These are phyloP conservation scores for Amauroascus niger DNA, from an alignment of 2,329 filamentous ascomycete genomes.

Conservation along the genomic window DNA sequence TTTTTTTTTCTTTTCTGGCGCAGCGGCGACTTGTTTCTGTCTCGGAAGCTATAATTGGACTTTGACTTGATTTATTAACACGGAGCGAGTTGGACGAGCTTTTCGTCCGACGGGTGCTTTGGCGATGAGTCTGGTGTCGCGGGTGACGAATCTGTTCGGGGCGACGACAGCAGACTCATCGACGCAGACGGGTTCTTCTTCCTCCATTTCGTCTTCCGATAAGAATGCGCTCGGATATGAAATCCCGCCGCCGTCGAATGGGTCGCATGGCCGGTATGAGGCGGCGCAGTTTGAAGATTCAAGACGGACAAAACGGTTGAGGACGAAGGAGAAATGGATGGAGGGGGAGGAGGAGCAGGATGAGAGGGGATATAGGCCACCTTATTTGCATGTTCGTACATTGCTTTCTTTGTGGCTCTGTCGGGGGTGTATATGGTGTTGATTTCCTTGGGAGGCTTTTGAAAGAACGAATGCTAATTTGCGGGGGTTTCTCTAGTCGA, in stretches of 20 bases:
- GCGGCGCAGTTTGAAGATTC: slow-evolving; percentile 16
- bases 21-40: too few species aligned
- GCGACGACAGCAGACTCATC: slow-evolving; percentile 21
- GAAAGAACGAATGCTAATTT: slow-evolving; percentile 8
- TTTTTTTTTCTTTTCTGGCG: too few species aligned
- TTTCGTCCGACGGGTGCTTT: slow-evolving; percentile 9
- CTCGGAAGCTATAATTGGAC: background rate
- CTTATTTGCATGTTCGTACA: slow-evolving; percentile 17
- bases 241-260: background rate
- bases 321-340: slow-evolving; percentile 18
- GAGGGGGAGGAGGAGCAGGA: slow-evolving; percentile 12
- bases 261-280: slow-evolving; percentile 3
- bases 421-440: background rate
- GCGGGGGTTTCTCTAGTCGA: slow-evolving; percentile 50
- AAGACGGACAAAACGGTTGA: slow-evolving; percentile 19
- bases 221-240: slow-evolving; percentile 1
- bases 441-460: background rate
- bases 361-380: slow-evolving; percentile 19
- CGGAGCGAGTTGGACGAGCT: background rate
- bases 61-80: background rate
- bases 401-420: background rate
- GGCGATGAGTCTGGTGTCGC: slow-evolving; percentile 52
- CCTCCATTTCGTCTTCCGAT: slow-evolving; percentile 24
- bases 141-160: slow-evolving; percentile 45
- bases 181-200: slow-evolving; percentile 27